phyloP scores from a whole-genome alignment of 805 yeast genomes.

The Yarrowia hollandica region DNA sequence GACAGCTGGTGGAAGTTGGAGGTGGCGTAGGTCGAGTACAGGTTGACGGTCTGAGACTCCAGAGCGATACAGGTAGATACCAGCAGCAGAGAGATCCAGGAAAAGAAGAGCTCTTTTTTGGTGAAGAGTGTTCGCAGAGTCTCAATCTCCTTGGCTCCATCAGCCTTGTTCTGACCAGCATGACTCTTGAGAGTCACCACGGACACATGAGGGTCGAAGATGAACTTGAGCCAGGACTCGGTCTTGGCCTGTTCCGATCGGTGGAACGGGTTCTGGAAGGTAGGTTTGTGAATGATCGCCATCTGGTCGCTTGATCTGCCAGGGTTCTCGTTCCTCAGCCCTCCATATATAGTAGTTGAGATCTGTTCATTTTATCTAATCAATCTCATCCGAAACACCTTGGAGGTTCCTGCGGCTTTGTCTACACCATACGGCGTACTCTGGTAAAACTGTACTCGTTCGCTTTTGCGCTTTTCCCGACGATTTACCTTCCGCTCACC shows the following conservation, averaged over 20 bases:
- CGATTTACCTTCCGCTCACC: neutral
- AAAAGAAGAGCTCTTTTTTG: neutral
- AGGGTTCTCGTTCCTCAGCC: no score
- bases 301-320: conserved; percentile 9
- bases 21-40: conserved; percentile 44
- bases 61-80: conserved; percentile 19
- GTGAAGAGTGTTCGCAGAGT: neutral
- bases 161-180: neutral
- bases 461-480: neutral
- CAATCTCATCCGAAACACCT: conserved; percentile 21
- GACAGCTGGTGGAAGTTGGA: conserved; percentile 46
- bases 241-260: neutral
- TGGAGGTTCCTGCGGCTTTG: neutral
- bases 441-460: neutral
- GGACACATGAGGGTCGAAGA: neutral
- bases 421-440: neutral
- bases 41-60: neutral
- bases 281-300: neutral
- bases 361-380: neutral
- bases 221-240: neutral
- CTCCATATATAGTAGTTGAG: neutral
- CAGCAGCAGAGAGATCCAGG: conserved; percentile 23
- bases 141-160: conserved; percentile 8
- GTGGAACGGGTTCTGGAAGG: neutral
- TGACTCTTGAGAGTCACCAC: neutral